Evolutionary conservation across 495 filamentous ascomycete genomes (phyloP), one percentile per base, ranked within the genome.

Genomic region (Cercophora newfieldiana): DNA sequence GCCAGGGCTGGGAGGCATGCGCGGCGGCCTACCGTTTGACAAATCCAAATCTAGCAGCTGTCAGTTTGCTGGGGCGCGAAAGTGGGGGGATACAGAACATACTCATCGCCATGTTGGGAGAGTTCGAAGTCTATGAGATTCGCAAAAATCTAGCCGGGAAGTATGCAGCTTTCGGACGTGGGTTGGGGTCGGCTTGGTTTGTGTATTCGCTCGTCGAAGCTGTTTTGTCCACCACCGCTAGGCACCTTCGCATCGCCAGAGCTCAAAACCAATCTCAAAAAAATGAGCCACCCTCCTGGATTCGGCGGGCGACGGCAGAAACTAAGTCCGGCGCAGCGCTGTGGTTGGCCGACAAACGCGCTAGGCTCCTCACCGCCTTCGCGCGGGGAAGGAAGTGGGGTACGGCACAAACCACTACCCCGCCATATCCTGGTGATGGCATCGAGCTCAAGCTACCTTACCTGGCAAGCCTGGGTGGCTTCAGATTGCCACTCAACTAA

Each of bases 101-200:
- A 80, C 82, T 83, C 75, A 84, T 68, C 64, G 81, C 78, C 82
- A 84, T 84, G 7, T 78, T 83, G 70, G 53, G 59, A 22, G 62
- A 7, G 69, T 61, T n/a, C 48, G 47, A 57, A 59, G 33, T 24
- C 47, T 62, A 29, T 29, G n/a, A 25, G 24, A 28, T 28, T 29
- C 14, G 14, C 18, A 12, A 33, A 21, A 21, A 29, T 19, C 57
- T 61, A 26, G 55, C 49, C 25, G 31, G 53, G n/a, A 21, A 48
- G 65, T 64, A 56, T 58, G 28, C 51, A 62, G 59, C 25, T 37
- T 33, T 50, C 30, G 47, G 47, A 55, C 48, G 37, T 44, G 69
- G 25, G 55, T 53, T 33, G 64, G 48, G n/a, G 59, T 22, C 0
- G 28, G 59, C 58, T 68, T 51, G 47, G 24, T 55, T 44, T 49